These are phyloP conservation scores for Exophiala phaeomuriformis DNA, from an alignment of 2,329 filamentous ascomycete species.

Conservation along the genomic window DNA sequence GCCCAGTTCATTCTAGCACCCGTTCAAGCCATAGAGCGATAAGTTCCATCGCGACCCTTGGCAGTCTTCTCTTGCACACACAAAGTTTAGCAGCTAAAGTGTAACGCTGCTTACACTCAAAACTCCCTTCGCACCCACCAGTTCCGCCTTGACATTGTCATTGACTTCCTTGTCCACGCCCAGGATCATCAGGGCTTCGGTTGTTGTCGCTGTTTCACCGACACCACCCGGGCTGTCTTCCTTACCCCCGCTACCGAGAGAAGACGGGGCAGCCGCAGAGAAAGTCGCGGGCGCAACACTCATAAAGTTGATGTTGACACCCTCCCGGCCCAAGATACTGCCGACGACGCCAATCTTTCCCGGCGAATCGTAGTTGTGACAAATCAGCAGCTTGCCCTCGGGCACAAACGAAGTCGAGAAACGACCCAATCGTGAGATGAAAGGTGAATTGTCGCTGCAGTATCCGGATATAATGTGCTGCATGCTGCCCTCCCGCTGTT, in stretches of 20 bases:
- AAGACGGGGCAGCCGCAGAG: not conserved
- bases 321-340: slow-evolving; percentile 58
- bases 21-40: too few species aligned
- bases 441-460: slow-evolving; percentile 37
- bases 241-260: not conserved
- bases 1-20: too few species aligned
- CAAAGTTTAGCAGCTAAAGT: slow-evolving; percentile 29
- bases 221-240: not conserved
- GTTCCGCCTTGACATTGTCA: slow-evolving; percentile 45
- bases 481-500: slow-evolving; percentile 10
- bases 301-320: slow-evolving; percentile 77
- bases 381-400: slow-evolving; percentile 65
- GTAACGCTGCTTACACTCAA: slow-evolving; percentile 48
- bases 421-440: slow-evolving; percentile 65
- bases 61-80: not conserved
- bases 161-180: slow-evolving; percentile 62
- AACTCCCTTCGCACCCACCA: slow-evolving; percentile 47
- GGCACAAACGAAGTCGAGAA: slow-evolving; percentile 69
- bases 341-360: slow-evolving; percentile 79
- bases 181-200: slow-evolving; percentile 73
- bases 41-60: not conserved
- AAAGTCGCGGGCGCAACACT: slow-evolving; percentile 50
- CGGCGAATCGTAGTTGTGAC: slow-evolving; percentile 72
- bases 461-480: slow-evolving; percentile 48
- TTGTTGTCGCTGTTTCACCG: slow-evolving; percentile 4